Percentiles rank a stretch among this genome's conserved stretches.
Evolutionary conservation across 306 rosid genomes (phyloP).

Genomic region (Acacia acuminata): DNA sequence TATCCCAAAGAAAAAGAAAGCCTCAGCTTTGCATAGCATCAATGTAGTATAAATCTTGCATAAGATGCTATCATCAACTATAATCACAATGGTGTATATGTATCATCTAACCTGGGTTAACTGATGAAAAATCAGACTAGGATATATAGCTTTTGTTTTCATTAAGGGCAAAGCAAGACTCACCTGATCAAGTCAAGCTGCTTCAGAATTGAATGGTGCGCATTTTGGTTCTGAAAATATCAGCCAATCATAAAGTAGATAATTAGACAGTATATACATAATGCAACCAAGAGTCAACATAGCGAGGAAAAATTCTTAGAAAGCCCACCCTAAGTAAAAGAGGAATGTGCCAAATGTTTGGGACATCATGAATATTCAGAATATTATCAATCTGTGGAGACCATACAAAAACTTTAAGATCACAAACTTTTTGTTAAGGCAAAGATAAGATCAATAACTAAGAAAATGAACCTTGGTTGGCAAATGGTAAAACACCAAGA

Average conservation of each 20-base stretch:
- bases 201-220: conserved; percentile 78
- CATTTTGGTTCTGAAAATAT: conserved; percentile 83
- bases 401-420: conserved; percentile 31
- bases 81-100: conserved; percentile 16
- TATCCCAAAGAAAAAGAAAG: conserved; percentile 15
- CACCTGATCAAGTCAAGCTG: conserved; percentile 81
- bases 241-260: conserved; percentile 31
- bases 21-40: background rate
- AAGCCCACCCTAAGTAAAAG: conserved; percentile 86
- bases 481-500: conserved; percentile 35
- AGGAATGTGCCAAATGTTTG: conserved; percentile 98
- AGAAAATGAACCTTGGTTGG: conserved; percentile 28
- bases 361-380: conserved; percentile 93
- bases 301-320: conserved; percentile 25
- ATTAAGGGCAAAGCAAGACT: conserved; percentile 27
- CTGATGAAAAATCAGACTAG: conserved; percentile 18
- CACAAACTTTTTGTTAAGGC: conserved; percentile 2
- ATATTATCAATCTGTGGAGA: conserved; percentile 74
- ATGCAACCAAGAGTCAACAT: conserved; percentile 26
- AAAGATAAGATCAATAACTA: conserved; percentile 27
- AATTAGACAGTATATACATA: conserved; percentile 21
- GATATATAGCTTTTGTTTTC: conserved; percentile 14
- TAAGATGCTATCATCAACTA: conserved; percentile 19
- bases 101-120: conserved; percentile 1
- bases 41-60: conserved; percentile 18